Conservation (phyloP, 305 asterid genomes). For the Vinca major region DNA sequence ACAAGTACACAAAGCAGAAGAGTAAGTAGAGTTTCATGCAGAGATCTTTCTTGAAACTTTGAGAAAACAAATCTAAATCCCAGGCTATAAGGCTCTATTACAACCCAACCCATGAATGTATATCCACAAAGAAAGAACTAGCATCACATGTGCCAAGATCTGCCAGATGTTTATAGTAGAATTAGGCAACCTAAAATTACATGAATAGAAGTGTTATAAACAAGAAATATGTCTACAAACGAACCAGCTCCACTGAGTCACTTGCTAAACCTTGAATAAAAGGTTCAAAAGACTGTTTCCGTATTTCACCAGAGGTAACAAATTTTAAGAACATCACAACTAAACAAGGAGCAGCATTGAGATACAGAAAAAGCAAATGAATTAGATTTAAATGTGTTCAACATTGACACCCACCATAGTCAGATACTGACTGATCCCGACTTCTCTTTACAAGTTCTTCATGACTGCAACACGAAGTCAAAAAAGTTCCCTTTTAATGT, state of each 20-base stretch:
- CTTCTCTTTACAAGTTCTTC: constrained; percentile 78
- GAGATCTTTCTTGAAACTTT: background rate
- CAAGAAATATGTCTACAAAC: constrained; percentile 1
- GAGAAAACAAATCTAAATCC: background rate
- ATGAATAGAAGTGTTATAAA: background rate
- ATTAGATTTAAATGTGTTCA: constrained; percentile 13
- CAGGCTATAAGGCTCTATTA: background rate
- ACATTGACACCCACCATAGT: constrained; percentile 59
- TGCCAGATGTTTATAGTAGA: background rate
- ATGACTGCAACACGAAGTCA: constrained; percentile 37
- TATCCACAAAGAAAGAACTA: background rate
- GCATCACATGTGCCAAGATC: background rate
- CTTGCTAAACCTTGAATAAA: constrained; percentile 74
- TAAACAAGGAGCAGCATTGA: constrained; percentile 22
- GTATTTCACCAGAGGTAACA: constrained; percentile 83
- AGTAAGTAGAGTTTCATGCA: background rate
- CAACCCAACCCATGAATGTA: constrained; percentile 1
- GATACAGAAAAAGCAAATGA: constrained; percentile 14
- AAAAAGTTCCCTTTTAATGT: background rate
- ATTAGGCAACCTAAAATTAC: background rate
- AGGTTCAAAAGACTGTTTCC: constrained; percentile 78
- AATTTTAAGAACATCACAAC: constrained; percentile 99
- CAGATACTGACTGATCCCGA: constrained; percentile 79
- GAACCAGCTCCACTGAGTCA: constrained; percentile 80
- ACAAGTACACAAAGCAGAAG: constrained; percentile 35